Base-by-base conservation (phyloP, 768 basidiomycete species). In the Trametes sanguinea region DNA sequence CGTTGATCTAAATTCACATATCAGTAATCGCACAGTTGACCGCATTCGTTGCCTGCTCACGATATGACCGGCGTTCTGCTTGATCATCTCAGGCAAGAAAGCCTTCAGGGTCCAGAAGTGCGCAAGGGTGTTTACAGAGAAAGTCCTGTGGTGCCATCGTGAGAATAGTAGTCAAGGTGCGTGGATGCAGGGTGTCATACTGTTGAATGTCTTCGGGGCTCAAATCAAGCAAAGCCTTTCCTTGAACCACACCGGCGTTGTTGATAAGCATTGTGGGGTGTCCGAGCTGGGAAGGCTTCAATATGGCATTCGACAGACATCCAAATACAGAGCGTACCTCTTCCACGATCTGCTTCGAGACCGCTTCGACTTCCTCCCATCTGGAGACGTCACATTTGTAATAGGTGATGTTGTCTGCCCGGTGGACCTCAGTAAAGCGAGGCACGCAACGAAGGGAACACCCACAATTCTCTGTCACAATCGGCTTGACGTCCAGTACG, bases 61-160 rank as follows among this genome's bases (percentile, higher is more conserved):
- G 62, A 99, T 85, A 70, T 99, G 97, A 0, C 97, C 97, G 2
- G 76, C 75, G 52, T 90, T 90, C 40, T 77, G 77, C 69, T 83
- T 84, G 54, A 98, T 79, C 85, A 99, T 89, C 32, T 81, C 81
- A 6, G 97, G 97, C 29, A 99, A 80, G 81, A 99, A 98, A 1
- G 92, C 90, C 69, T 96, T 95, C 62, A 97, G 74, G 3, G 86
- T 90, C 90, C 92, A 97, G 73, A 92, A 98, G 72, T 97, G 92
- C 16, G 91, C 83, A 0, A 97, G 74, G 4, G 88, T 87, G 71
- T 99, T 99, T 54, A 94, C 89, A 13, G 85, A 85, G 68, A 97
- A 94, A 0, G 95, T 96, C 68, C 96, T 97, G 67, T 1, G 51
- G 61, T 62, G 35, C 35, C 17, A 30, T 45, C 47, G 16, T 44